These are phyloP conservation scores for Plasmodium yoelii DNA, from an alignment of 169 alveolate species.

Conservation along the genomic window DNA sequence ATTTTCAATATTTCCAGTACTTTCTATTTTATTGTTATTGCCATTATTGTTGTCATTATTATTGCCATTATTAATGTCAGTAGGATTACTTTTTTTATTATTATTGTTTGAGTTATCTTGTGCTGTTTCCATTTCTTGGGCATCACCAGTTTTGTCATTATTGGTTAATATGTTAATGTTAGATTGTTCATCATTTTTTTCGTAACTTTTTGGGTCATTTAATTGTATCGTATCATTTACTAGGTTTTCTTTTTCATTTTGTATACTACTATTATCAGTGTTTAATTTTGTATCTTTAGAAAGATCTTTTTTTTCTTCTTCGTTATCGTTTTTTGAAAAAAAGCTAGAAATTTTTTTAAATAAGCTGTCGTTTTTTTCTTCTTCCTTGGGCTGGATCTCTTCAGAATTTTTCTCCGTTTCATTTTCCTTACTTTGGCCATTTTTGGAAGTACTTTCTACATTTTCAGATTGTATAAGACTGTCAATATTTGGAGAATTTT, in stretches of 20 bases:
- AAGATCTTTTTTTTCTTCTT: conserved; percentile 5
- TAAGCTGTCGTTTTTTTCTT: background rate
- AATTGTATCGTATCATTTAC: background rate
- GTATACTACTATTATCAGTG: background rate
- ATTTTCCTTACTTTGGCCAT: background rate
- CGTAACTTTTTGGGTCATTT: background rate
- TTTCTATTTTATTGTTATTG: background rate
- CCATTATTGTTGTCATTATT: background rate
- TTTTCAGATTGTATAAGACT: background rate
- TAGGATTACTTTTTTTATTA: background rate
- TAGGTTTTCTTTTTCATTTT: conserved; percentile 1
- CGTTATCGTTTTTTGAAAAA: conserved; percentile 19
- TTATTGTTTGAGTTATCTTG: background rate
- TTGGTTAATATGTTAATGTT: background rate
- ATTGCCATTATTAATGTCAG: background rate
- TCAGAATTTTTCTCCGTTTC: background rate
- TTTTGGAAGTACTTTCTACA: background rate
- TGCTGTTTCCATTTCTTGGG: background rate
- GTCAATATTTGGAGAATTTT: no score
- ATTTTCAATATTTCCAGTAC: background rate
- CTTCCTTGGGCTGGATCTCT: background rate
- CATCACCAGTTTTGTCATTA: background rate
- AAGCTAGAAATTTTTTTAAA: conserved; percentile 21
- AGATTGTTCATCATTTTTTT: background rate
- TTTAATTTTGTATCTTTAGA: background rate